Conservation (phyloP, 345 rosid genomes). For the Eucalyptus tenuipes region DNA sequence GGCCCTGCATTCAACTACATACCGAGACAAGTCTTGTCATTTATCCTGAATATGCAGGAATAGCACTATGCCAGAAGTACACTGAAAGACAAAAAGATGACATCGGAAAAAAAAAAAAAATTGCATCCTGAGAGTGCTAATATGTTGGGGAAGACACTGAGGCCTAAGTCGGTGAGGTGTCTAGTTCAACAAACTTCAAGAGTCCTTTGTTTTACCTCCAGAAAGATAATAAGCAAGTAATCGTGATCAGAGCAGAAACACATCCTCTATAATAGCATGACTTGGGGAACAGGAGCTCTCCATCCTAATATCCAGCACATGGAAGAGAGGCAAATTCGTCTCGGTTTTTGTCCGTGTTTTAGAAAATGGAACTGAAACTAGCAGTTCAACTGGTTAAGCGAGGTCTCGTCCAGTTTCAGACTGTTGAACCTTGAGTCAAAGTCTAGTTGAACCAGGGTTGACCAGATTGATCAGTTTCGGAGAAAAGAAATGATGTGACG, state of each 20-base stretch:
- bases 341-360: background rate
- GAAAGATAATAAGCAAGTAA: background rate
- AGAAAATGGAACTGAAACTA: background rate
- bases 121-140: background rate
- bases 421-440: background rate
- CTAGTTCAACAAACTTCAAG: background rate
- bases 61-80: background rate
- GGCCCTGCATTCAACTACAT: background rate
- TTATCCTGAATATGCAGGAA: background rate
- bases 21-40: background rate
- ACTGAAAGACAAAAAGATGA: background rate
- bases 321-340: background rate
- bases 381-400: background rate
- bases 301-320: background rate
- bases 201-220: background rate
- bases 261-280: background rate
- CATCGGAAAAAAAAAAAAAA: background rate
- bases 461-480: background rate
- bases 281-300: background rate
- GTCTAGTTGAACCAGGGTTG: background rate
- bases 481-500: background rate
- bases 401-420: background rate
- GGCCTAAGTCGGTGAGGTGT: background rate
- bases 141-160: background rate
- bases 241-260: background rate